These are phyloP conservation scores for Pyrenochaeta sp. DNA, from an alignment of 2,329 filamentous ascomycete genomes.

Conservation along the genomic window DNA sequence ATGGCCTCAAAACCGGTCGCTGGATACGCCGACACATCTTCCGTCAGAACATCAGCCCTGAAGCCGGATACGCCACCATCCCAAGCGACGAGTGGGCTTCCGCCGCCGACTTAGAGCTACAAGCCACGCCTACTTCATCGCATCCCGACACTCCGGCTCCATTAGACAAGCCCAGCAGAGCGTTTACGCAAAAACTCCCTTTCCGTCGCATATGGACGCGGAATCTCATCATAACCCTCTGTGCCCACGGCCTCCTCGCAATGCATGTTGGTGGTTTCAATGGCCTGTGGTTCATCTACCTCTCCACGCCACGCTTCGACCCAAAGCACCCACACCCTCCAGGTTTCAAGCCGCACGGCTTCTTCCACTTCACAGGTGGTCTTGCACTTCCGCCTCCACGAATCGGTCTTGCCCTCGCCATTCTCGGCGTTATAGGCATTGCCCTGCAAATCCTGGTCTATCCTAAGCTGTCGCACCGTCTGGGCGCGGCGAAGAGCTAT, in stretches of 20 bases:
- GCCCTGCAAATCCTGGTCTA: conserved; percentile 56
- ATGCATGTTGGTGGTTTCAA: conserved; percentile 60
- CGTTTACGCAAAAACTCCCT: conserved; percentile 47
- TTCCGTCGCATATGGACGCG: conserved; percentile 57
- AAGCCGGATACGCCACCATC: conserved; percentile 42
- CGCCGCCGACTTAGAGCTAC: conserved; percentile 34
- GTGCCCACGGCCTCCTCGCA: conserved; percentile 55
- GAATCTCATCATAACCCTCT: conserved; percentile 54
- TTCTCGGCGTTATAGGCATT: conserved; percentile 58
- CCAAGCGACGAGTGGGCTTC: conserved; percentile 36
- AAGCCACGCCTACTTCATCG: conserved; percentile 36
- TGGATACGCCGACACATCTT: conserved; percentile 48
- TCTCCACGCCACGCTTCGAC: conserved; percentile 55
- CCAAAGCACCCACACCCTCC: conserved; percentile 42
- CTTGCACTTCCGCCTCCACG: conserved; percentile 56
- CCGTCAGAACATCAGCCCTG: conserved; percentile 24
- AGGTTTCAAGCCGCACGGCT: conserved; percentile 44
- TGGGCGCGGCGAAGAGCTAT: conserved; percentile 53
- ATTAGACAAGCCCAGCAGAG: conserved; percentile 18
- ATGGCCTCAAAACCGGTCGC: conserved; percentile 48
- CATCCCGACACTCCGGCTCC: conserved; percentile 5
- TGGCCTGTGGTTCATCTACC: conserved; percentile 59
- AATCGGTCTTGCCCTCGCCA: conserved; percentile 57
- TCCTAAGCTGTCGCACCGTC: conserved; percentile 49
- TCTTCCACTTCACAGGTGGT: conserved; percentile 58